Conservation (phyloP, 352 stramenopile genomes). For the Peronospora farinosa region DNA sequence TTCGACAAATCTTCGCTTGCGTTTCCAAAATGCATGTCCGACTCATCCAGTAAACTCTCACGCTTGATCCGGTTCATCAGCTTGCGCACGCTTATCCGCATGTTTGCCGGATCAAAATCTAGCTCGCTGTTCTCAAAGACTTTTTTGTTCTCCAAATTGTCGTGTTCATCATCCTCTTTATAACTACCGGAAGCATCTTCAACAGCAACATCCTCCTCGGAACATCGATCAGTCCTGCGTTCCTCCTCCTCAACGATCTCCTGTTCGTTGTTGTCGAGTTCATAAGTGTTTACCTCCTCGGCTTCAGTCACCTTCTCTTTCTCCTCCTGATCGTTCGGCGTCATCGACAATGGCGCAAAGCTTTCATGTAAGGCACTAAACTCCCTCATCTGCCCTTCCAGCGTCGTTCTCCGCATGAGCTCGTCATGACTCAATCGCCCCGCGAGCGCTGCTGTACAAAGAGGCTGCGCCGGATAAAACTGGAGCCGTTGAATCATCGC, state of each 20-base stretch:
- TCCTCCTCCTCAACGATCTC: constrained; percentile 36
- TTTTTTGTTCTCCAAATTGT: constrained; percentile 1
- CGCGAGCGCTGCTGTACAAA: constrained; percentile 21
- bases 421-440: constrained; percentile 26
- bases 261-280: constrained; percentile 30
- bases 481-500: constrained; percentile 24
- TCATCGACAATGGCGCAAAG: constrained; percentile 17
- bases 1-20: constrained; percentile 26
- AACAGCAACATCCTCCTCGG: constrained; percentile 8
- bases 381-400: constrained; percentile 18
- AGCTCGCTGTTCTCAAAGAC: constrained; percentile 18
- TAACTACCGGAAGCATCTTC: not conserved
- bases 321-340: constrained; percentile 17
- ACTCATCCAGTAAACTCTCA: constrained; percentile 30
- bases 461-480: constrained; percentile 31
- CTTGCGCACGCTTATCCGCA: constrained; percentile 40
- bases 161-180: not conserved
- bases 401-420: constrained; percentile 15
- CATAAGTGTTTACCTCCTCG: constrained; percentile 9
- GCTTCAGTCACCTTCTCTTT: constrained; percentile 17
- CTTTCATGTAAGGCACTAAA: constrained; percentile 30
- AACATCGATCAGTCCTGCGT: constrained; percentile 12
- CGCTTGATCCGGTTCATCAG: constrained; percentile 50
- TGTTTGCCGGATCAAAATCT: constrained; percentile 39
- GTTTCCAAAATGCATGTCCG: constrained; percentile 3